Evolutionary conservation across 192 early-diverging fungal genomes (phyloP), one percentile per base, ranked within the genome.

Genomic region (Obelidium mucronatum): DNA sequence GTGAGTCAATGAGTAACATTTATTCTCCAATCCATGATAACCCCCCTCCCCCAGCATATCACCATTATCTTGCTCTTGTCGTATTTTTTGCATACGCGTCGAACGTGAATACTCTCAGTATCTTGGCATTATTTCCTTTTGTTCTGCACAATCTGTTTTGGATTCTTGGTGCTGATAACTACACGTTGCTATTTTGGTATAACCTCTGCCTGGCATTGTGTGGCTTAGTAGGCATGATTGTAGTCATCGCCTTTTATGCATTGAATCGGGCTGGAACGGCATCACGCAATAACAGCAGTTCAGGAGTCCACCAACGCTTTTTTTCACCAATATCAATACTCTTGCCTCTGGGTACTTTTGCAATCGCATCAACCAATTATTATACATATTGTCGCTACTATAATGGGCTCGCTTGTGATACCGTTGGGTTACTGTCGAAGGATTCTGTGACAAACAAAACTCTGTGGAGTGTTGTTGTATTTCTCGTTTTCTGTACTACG

Each of bases 301-400:
- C 24, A 34, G 36, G 39, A 39, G 11, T 39, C 31, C 13, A 30
- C 28, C 3, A 31, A 22, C n/a, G 13, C 2, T 30, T 60, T 3
- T 15, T 22, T 15, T 11, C 72, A 4, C 59, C 72, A 24, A 63
- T 54, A 13, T 37, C 56, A 22, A 6, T 26, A 11, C 11, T 74
- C 5, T 33, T 74, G 26, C 60, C 72, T 19, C 13, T 63, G 15
- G 6, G 60, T 6, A 24, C 72, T 1, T 17, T 62, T 2, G 37
- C 56, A 24, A 74, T 74, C 31, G 56, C 72, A n/a, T 15, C 59
- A 26, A 54, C 28, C 15, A 74, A 74, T 48, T 74, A 74, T 39
- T 74, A 44, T 31, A 74, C 72, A 2, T 74, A 74, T 63, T 74
- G 72, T 51, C 56, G 60, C 5, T 74, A 74, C 33, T 74, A 63